A percentile compares a stretch with the other conserved stretches of the same genome.
Conservation (phyloP, 2,329 filamentous ascomycete species). For the Endothia cerciana region DNA sequence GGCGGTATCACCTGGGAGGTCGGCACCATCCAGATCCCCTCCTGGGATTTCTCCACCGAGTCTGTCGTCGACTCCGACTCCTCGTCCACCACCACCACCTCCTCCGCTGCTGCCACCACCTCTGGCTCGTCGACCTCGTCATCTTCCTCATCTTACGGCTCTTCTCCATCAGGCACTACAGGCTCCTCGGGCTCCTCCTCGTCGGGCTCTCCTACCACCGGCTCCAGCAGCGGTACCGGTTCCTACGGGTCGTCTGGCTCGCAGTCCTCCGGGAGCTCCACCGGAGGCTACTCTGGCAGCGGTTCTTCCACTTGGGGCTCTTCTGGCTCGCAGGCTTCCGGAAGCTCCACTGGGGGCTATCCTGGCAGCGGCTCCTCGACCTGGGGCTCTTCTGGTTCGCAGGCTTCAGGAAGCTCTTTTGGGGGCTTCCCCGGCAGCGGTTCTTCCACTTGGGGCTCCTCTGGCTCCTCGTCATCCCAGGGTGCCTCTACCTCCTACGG, state of each 20-base stretch:
- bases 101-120: neutral
- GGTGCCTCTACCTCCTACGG: constrained; percentile 6
- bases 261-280: neutral
- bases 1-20: constrained; percentile 27
- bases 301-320: constrained; percentile 14
- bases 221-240: constrained; percentile 7
- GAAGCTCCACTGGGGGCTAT: neutral
- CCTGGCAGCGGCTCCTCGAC: neutral
- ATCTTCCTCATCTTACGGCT: neutral
- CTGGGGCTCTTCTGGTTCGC: neutral
- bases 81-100: neutral
- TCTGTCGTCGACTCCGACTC: neutral
- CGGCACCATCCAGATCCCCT: constrained; percentile 29
- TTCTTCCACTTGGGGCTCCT: constrained; percentile 1
- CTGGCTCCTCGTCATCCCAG: constrained; percentile 1
- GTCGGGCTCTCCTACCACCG: constrained; percentile 6
- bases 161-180: neutral
- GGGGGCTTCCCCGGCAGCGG: neutral
- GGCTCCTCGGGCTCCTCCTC: constrained; percentile 2
- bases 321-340: neutral
- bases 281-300: neutral
- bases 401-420: neutral
- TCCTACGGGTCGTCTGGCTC: neutral
- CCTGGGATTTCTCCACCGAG: constrained; percentile 16
- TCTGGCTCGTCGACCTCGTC: neutral